phyloP scores from a whole-genome alignment of 2,329 filamentous ascomycete species.

The Colletotrichum godetiae region DNA sequence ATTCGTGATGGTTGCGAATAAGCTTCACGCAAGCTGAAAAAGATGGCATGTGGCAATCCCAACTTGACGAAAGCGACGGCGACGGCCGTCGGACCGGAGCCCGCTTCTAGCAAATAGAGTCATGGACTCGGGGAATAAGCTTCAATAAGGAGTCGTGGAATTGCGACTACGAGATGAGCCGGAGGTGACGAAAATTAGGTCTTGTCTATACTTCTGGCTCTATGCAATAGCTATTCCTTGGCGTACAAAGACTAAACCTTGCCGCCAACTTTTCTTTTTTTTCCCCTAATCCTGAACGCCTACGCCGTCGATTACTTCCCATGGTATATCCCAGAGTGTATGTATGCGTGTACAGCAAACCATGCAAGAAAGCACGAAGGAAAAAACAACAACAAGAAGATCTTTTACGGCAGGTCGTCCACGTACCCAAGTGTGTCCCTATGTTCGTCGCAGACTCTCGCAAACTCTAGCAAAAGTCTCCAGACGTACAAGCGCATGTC shows the following conservation, averaged over 20 bases:
- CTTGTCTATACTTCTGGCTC: background rate
- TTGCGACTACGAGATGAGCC: background rate
- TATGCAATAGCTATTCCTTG: background rate
- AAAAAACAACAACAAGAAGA: background rate
- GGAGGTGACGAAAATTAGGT: background rate
- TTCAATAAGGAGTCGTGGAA: background rate
- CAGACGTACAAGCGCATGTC: constrained; percentile 77
- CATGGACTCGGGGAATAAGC: background rate
- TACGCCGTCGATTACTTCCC: background rate
- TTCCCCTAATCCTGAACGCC: background rate
- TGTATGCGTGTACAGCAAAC: background rate
- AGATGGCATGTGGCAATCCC: background rate
- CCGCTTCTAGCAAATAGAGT: background rate
- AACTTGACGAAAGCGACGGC: background rate
- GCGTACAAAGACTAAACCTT: background rate
- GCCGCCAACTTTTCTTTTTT: background rate
- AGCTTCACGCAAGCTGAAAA: background rate
- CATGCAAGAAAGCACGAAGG: background rate
- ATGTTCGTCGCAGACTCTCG: constrained; percentile 59
- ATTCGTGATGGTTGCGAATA: background rate
- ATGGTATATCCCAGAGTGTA: constrained; percentile 2
- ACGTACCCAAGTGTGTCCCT: constrained; percentile 57
- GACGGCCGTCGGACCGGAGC: background rate
- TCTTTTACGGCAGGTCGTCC: constrained; percentile 49
- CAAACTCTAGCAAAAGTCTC: constrained; percentile 70